phyloP scores from a whole-genome alignment of 1,284 basidiomycete genomes.

The Cutaneotrichosporon dermatis region DNA sequence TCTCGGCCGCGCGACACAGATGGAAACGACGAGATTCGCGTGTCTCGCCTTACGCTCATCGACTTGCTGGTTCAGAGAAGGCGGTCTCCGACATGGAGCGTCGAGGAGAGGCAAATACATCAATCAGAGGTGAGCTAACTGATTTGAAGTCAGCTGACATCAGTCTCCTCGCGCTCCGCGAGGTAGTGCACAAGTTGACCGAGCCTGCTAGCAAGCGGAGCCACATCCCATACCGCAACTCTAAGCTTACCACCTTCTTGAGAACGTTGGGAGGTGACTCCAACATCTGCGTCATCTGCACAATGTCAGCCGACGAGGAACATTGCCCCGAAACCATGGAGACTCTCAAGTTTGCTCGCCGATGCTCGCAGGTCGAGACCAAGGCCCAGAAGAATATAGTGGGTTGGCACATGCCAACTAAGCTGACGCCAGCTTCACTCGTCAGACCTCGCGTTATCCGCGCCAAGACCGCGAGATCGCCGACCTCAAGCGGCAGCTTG shows the following conservation, averaged over 20 bases:
- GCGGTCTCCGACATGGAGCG: constrained; percentile 54
- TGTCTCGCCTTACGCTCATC: constrained; percentile 35
- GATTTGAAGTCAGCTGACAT: constrained; percentile 6
- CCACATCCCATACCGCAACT: constrained; percentile 57
- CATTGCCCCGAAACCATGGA: constrained; percentile 56
- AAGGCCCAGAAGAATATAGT: constrained; percentile 55
- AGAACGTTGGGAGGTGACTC: constrained; percentile 58
- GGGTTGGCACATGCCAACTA: constrained; percentile 16
- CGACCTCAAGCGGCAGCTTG: constrained; percentile 42
- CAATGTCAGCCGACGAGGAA: constrained; percentile 49
- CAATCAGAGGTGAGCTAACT: constrained; percentile 51
- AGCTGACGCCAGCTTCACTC: constrained; percentile 33
- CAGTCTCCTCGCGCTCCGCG: constrained; percentile 52
- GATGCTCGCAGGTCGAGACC: constrained; percentile 56
- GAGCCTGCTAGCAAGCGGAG: constrained; percentile 42
- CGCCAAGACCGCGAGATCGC: constrained; percentile 50
- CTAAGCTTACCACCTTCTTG: constrained; percentile 55
- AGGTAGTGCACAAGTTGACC: constrained; percentile 57
- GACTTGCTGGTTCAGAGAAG: constrained; percentile 58
- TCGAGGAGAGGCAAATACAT: constrained; percentile 56
- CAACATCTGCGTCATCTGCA: constrained; percentile 57
- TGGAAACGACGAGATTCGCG: constrained; percentile 40
- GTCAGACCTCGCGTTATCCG: constrained; percentile 48
- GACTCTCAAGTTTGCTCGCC: constrained; percentile 56
- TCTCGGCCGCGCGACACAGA: constrained; percentile 38